A percentile compares a stretch with the other conserved stretches of the same genome.
Conservation (phyloP, 1,139 yeast species). For the Saccharomyces hybrid region DNA sequence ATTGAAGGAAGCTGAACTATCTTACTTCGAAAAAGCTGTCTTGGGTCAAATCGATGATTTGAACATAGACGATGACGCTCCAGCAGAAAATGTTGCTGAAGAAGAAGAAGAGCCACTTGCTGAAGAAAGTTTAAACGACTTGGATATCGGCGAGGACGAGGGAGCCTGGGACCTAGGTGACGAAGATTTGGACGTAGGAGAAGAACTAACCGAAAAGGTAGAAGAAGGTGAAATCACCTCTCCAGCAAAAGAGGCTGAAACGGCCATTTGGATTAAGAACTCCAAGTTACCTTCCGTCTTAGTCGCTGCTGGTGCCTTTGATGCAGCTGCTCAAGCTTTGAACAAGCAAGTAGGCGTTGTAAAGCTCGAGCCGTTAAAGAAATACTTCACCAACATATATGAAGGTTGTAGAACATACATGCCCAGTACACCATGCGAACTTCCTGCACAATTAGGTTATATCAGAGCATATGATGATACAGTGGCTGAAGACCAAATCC, state of each 20-base stretch:
- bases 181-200: conserved; percentile 61
- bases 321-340: conserved; percentile 87
- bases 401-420: conserved; percentile 69
- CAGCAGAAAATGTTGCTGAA: conserved; percentile 22
- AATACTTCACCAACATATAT: conserved; percentile 76
- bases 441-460: conserved; percentile 63
- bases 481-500: conserved; percentile 41
- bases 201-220: conserved; percentile 49
- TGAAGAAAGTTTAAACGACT: conserved; percentile 22
- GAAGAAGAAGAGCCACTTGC: conserved; percentile 31
- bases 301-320: conserved; percentile 94
- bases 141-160: conserved; percentile 44
- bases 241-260: conserved; percentile 44
- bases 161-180: conserved; percentile 54
- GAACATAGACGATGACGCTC: conserved; percentile 31
- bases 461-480: conserved; percentile 62
- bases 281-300: conserved; percentile 89
- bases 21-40: conserved; percentile 81
- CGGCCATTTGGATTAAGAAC: conserved; percentile 78
- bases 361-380: conserved; percentile 79
- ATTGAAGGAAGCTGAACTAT: conserved; percentile 58
- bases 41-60: conserved; percentile 70
- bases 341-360: conserved; percentile 83
- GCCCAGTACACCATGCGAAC: conserved; percentile 61
- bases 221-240: conserved; percentile 38